Evolutionary conservation across 345 rosid genomes (phyloP).

Genomic region (Dimocarpus longan): DNA sequence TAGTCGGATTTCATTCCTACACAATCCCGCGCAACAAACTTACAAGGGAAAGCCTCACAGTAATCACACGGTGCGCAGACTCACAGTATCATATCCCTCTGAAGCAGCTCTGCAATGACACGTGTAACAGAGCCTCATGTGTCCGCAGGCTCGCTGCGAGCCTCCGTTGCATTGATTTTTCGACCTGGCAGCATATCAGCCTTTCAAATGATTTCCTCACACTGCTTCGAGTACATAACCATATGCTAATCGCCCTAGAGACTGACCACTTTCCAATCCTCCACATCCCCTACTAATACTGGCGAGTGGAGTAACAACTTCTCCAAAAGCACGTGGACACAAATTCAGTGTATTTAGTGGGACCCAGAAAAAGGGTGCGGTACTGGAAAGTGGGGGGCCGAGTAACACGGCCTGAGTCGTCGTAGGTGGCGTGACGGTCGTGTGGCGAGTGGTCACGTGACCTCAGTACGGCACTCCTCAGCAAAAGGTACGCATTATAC

Average conservation of each 20-base stretch:
- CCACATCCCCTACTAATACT: rapidly evolving
- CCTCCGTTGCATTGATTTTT: conserved; percentile 13
- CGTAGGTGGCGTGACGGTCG: not conserved
- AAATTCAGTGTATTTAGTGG: not conserved
- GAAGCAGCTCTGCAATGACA: not conserved
- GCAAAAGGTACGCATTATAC: not conserved
- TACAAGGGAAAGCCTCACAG: too few species aligned
- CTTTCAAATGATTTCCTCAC: not conserved
- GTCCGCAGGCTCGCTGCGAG: too few species aligned
- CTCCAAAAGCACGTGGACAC: not conserved
- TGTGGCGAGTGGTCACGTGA: conserved; percentile 36
- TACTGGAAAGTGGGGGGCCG: conserved; percentile 5
- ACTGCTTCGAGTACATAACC: not conserved
- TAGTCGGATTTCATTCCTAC: too few species aligned
- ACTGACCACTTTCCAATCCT: not conserved
- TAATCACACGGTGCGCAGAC: too few species aligned
- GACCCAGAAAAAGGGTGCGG: conserved; percentile 1
- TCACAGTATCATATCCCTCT: too few species aligned
- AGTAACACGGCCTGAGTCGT: conserved; percentile 16
- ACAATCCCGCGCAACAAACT: too few species aligned
- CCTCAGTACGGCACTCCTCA: not conserved
- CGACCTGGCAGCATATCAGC: not conserved
- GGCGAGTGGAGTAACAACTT: not conserved
- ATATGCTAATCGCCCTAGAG: rapidly evolving
- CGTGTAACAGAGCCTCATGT: not conserved